A percentile compares a stretch with the other conserved stretches of the same genome.
Conservation (phyloP, 179 eudicot genomes). For the Beta corolliflora region DNA sequence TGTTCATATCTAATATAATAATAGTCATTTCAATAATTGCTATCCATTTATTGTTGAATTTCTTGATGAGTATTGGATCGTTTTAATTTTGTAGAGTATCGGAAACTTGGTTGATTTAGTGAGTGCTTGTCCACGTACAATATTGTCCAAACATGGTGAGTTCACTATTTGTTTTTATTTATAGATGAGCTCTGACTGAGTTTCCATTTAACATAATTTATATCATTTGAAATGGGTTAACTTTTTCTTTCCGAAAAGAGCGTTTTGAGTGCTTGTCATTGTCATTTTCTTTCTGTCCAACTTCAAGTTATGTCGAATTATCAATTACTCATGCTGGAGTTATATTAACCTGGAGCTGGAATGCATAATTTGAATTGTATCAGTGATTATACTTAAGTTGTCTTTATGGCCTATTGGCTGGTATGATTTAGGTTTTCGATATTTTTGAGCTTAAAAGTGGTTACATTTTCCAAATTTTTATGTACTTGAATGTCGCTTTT, state of each 20-base stretch:
- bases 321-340: no score
- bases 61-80: not conserved
- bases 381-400: not conserved
- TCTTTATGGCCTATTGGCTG: no score
- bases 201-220: not conserved
- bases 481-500: no score
- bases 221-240: not conserved
- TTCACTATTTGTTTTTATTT: not conserved
- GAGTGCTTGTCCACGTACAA: not conserved
- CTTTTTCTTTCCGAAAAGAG: no score
- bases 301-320: no score
- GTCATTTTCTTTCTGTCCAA: not conserved
- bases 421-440: no score
- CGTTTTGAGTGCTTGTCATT: not conserved
- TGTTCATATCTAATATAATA: not conserved
- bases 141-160: conserved; percentile 17
- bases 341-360: no score
- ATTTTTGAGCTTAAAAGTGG: not conserved
- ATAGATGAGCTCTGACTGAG: not conserved
- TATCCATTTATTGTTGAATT: not conserved
- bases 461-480: no score
- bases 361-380: not conserved
- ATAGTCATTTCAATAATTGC: not conserved
- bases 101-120: not conserved
- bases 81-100: not conserved